phyloP scores from a whole-genome alignment of 208 protist genomes.

The Sergeia podlipaevii region DNA sequence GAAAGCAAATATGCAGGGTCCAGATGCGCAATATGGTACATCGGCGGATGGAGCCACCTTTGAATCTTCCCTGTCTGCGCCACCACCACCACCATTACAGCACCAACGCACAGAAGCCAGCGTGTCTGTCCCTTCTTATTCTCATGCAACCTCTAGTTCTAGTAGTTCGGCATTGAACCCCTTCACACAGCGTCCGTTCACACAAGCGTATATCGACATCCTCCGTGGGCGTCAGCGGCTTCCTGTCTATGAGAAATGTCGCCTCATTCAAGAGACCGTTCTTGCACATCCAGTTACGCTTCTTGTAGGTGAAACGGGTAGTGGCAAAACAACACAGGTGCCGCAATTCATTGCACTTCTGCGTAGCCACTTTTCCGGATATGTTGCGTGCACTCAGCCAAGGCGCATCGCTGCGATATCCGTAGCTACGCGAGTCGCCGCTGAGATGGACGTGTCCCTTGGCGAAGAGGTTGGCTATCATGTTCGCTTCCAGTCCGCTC shows the following conservation, averaged over 20 bases:
- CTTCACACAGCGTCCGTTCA: slow-evolving; percentile 51
- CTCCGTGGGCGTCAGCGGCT: slow-evolving; percentile 36
- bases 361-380: slow-evolving; percentile 13
- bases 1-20: no score
- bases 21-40: no score
- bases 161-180: no score
- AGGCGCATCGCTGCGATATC: slow-evolving; percentile 98
- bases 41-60: no score
- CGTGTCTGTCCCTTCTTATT: no score
- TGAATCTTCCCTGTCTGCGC: no score
- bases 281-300: slow-evolving; percentile 77
- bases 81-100: neutral
- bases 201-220: slow-evolving; percentile 38
- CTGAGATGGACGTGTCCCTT: slow-evolving; percentile 96
- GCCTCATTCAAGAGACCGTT: slow-evolving; percentile 64
- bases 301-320: slow-evolving; percentile 95
- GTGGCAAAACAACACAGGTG: slow-evolving; percentile 97
- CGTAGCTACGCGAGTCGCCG: slow-evolving; percentile 97
- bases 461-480: slow-evolving; percentile 98
- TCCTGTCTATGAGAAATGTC: slow-evolving; percentile 57
- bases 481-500: slow-evolving; percentile 98
- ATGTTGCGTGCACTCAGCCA: slow-evolving; percentile 97
- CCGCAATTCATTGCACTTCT: slow-evolving; percentile 90
- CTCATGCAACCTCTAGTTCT: no score
- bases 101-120: no score